phyloP scores from a whole-genome alignment of 305 asterid species.

The Fraxinus latifolia region DNA sequence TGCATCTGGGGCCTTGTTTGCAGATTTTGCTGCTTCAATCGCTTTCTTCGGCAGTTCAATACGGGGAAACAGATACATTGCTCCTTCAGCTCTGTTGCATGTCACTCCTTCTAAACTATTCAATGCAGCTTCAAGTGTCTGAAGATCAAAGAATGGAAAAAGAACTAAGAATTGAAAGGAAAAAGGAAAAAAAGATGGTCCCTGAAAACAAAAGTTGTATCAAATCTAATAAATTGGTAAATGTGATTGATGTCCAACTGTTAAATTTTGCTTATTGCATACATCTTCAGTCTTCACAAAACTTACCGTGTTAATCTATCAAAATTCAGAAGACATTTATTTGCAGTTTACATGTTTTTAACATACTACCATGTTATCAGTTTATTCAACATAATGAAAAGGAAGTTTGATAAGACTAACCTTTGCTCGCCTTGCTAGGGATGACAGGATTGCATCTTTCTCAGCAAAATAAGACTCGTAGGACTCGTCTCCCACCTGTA shows the following conservation, averaged over 20 bases:
- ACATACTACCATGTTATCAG: background rate
- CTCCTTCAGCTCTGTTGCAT: slow-evolving; percentile 96
- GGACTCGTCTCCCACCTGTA: slow-evolving; percentile 93
- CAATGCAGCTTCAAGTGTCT: slow-evolving; percentile 55
- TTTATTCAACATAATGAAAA: background rate
- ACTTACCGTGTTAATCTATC: background rate
- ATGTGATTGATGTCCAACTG: background rate
- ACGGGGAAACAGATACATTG: slow-evolving; percentile 94
- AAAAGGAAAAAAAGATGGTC: background rate
- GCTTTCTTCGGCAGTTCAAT: slow-evolving; percentile 70
- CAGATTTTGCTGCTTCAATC: slow-evolving; percentile 76
- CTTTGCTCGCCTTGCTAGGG: slow-evolving; percentile 88
- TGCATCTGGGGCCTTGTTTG: slow-evolving; percentile 66
- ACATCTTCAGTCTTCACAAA: background rate
- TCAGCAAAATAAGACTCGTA: slow-evolving; percentile 72
- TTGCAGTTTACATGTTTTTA: background rate
- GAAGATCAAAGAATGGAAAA: background rate
- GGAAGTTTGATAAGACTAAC: slow-evolving; percentile 38
- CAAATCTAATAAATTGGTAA: background rate
- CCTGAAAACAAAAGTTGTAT: background rate
- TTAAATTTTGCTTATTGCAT: background rate
- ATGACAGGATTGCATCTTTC: slow-evolving; percentile 78
- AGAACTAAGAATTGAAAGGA: background rate
- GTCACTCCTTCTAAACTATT: slow-evolving; percentile 79
- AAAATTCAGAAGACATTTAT: background rate